Conservation (phyloP, 306 rosid genomes). For the Medicago lupulina region DNA sequence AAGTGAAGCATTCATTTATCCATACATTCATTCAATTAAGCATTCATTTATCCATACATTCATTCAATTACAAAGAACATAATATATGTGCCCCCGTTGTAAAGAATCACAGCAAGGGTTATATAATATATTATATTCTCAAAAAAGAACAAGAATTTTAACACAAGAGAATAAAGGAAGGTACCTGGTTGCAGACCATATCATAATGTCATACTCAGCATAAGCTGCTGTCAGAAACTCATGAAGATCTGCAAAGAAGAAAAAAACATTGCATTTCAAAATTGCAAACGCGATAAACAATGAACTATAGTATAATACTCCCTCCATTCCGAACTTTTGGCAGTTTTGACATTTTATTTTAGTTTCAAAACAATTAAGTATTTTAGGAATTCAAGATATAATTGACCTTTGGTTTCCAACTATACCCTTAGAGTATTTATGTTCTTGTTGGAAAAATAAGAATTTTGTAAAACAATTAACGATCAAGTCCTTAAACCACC, state of each 20-base stretch:
- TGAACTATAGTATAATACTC: background rate
- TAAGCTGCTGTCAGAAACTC: slow-evolving; percentile 91
- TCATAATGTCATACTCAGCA: slow-evolving; percentile 89
- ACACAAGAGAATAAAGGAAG: slow-evolving; percentile 24
- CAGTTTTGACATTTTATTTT: background rate
- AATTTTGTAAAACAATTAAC: background rate
- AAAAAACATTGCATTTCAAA: slow-evolving; percentile 6
- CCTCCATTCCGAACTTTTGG: background rate
- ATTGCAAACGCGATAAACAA: background rate
- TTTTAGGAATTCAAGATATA: background rate
- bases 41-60: background rate
- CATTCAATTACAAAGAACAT: slow-evolving; percentile 1
- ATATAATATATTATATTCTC: background rate
- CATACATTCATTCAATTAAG: slow-evolving; percentile 10
- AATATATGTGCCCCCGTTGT: background rate
- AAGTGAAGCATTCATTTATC: background rate
- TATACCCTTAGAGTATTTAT: background rate
- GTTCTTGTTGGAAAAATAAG: background rate
- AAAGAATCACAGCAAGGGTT: background rate
- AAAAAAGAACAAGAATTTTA: background rate
- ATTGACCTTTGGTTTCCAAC: background rate
- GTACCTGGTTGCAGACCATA: slow-evolving; percentile 99
- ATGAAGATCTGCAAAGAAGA: slow-evolving; percentile 72
- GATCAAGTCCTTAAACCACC: slow-evolving; percentile 3
- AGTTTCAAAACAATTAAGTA: background rate